Percentiles rank a stretch among this genome's conserved stretches.
Conservation (phyloP, 331 rosid genomes). For the Erythrophleum ivorense region DNA sequence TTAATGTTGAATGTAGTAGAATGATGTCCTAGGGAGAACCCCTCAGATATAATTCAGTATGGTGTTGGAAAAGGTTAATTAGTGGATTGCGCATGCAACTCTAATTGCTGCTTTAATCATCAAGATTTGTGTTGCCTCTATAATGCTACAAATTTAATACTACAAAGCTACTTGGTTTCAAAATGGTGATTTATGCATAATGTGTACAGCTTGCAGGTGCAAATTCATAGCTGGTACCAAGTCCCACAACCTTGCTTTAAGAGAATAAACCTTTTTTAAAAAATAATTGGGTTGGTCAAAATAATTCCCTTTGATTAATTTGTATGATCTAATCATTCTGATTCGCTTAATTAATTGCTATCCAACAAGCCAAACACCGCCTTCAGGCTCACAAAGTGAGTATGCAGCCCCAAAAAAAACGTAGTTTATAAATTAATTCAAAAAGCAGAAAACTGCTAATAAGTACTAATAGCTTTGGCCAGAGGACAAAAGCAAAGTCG, state of each 20-base stretch:
- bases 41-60: background rate
- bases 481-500: conserved; percentile 46
- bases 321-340: background rate
- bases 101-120: background rate
- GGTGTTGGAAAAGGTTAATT: background rate
- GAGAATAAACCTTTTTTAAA: background rate
- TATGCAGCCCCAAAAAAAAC: background rate
- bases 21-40: background rate
- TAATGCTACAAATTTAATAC: background rate
- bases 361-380: background rate
- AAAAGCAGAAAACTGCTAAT: background rate
- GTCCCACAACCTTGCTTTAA: background rate
- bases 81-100: background rate
- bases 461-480: conserved; percentile 2
- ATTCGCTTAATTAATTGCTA: background rate
- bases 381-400: background rate
- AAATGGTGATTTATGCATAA: background rate
- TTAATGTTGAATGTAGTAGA: background rate
- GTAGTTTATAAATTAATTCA: conserved; percentile 6
- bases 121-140: background rate
- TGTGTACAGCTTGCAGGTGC: background rate
- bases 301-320: background rate
- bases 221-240: background rate
- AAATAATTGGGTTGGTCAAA: background rate
- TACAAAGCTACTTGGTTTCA: background rate